A percentile compares a stretch with the other conserved stretches of the same genome.
phyloP scores from a whole-genome alignment of 257 asterid genomes.

The Parsonsia alboflavescens region DNA sequence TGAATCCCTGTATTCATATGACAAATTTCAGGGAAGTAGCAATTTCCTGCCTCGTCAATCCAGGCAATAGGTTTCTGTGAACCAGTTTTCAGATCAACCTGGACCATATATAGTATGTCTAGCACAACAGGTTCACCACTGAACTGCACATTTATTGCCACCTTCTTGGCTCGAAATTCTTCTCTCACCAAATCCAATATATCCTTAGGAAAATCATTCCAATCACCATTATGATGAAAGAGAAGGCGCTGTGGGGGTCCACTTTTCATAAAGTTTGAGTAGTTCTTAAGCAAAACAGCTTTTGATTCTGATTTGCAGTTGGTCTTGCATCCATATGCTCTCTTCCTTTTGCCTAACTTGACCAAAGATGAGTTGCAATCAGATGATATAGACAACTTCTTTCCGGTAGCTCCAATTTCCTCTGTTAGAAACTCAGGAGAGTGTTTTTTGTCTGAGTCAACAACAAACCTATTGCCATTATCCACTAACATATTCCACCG shows the following conservation, averaged over 20 bases:
- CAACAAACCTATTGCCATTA: slow-evolving; percentile 18
- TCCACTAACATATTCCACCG: slow-evolving; percentile 15
- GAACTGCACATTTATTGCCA: slow-evolving; percentile 21
- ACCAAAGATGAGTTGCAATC: slow-evolving; percentile 3
- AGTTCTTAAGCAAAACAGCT: slow-evolving; percentile 16
- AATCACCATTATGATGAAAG: slow-evolving; percentile 23
- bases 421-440: slow-evolving; percentile 2
- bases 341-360: slow-evolving; percentile 25
- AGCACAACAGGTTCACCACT: slow-evolving; percentile 16
- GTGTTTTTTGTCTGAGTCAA: slow-evolving; percentile 9
- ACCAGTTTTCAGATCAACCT: slow-evolving; percentile 25
- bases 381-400: slow-evolving; percentile 7
- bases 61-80: slow-evolving; percentile 28
- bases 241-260: slow-evolving; percentile 23
- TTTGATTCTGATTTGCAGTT: slow-evolving; percentile 11
- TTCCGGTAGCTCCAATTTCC: slow-evolving; percentile 5
- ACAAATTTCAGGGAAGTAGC: slow-evolving; percentile 25
- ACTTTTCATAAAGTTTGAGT: slow-evolving; percentile 23
- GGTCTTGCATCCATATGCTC: slow-evolving; percentile 11
- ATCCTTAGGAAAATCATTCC: slow-evolving; percentile 27
- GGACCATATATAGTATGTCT: slow-evolving; percentile 25
- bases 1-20: not conserved
- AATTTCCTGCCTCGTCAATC: slow-evolving; percentile 32
- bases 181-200: slow-evolving; percentile 16
- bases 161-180: slow-evolving; percentile 26